A percentile compares a stretch with the other conserved stretches of the same genome.
Conservation (phyloP, 1,139 yeast genomes). For the Debaryomyces nepalensis region DNA sequence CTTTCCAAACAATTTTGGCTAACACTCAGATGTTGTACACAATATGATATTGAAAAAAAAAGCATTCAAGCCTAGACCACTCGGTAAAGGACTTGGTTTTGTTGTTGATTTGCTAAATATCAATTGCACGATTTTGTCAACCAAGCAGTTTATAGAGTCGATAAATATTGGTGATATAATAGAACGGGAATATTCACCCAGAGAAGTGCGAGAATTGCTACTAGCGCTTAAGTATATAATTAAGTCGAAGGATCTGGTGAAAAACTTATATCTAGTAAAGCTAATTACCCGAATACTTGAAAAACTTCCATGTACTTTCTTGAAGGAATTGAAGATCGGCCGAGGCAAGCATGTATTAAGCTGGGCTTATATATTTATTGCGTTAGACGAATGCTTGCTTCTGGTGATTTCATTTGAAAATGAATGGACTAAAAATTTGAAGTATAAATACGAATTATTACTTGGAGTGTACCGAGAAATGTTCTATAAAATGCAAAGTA, state of each 20-base stretch:
- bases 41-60: constrained; percentile 7
- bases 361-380: constrained; percentile 12
- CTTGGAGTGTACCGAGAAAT: constrained; percentile 2
- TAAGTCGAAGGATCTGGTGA: constrained; percentile 14
- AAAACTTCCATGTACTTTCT: background rate
- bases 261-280: constrained; percentile 12
- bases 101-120: constrained; percentile 1
- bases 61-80: constrained; percentile 4
- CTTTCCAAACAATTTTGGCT: background rate
- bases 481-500: constrained; percentile 5
- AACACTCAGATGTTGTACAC: constrained; percentile 13
- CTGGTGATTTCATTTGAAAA: constrained; percentile 8
- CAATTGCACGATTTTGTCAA: background rate
- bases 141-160: constrained; percentile 4
- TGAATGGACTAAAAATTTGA: constrained; percentile 1
- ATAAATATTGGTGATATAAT: constrained; percentile 1
- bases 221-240: constrained; percentile 11
- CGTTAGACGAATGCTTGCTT: constrained; percentile 14
- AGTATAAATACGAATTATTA: background rate
- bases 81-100: background rate
- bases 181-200: background rate
- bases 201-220: constrained; percentile 6
- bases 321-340: background rate
- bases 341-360: background rate
- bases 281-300: constrained; percentile 8